Percentiles rank a stretch among this genome's conserved stretches.
Conservation (phyloP, 2,329 filamentous ascomycete species). For the Venturia pyrina region DNA sequence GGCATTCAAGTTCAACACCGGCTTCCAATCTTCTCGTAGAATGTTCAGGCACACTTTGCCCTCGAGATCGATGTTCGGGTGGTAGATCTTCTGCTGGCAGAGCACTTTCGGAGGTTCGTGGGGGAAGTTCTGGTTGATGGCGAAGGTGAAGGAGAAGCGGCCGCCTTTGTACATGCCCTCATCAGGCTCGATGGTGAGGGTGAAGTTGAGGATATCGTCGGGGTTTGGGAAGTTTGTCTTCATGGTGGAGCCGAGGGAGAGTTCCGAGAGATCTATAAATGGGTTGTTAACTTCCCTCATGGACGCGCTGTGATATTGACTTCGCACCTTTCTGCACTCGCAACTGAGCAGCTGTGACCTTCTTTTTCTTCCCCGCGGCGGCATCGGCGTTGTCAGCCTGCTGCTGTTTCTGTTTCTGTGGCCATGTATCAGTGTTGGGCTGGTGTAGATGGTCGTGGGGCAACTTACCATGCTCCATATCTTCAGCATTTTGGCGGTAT, state of each 20-base stretch:
- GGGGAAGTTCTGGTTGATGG: slow-evolving; percentile 89
- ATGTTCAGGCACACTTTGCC: slow-evolving; percentile 98
- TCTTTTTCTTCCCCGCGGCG: slow-evolving; percentile 83
- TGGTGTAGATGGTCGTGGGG: background rate
- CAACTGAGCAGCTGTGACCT: slow-evolving; percentile 91
- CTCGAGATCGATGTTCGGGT: slow-evolving; percentile 96
- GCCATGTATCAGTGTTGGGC: background rate
- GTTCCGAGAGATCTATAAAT: slow-evolving; percentile 62
- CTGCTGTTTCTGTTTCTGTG: slow-evolving; percentile 78
- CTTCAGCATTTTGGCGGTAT: slow-evolving; percentile 11
- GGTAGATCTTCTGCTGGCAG: slow-evolving; percentile 97
- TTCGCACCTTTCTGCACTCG: slow-evolving; percentile 81
- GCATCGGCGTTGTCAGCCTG: slow-evolving; percentile 83
- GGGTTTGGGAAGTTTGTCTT: slow-evolving; percentile 70
- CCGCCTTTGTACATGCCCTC: slow-evolving; percentile 85
- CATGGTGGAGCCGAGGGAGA: slow-evolving; percentile 71
- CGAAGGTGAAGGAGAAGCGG: slow-evolving; percentile 80
- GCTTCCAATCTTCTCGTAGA: slow-evolving; percentile 96
- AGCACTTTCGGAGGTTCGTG: slow-evolving; percentile 97
- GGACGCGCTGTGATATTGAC: background rate
- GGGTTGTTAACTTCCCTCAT: background rate
- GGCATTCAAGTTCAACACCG: slow-evolving; percentile 90
- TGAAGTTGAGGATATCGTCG: slow-evolving; percentile 79
- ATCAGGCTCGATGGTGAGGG: slow-evolving; percentile 71
- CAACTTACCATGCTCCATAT: slow-evolving; percentile 12